Conservation (phyloP, 2,329 filamentous ascomycete genomes). For the Madurella mycetomatis region DNA sequence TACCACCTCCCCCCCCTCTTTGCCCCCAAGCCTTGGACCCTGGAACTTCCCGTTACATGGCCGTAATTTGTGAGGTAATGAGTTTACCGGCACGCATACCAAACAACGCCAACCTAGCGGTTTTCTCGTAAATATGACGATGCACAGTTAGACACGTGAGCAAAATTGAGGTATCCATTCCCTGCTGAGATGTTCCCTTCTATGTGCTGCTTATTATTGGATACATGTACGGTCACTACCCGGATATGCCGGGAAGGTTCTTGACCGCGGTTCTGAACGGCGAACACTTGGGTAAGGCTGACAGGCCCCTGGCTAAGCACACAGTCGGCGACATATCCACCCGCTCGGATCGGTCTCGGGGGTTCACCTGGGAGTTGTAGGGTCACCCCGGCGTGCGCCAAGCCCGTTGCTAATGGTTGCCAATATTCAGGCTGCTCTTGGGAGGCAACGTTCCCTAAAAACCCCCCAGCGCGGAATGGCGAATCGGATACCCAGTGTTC, state of each 20-base stretch:
- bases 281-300: not conserved
- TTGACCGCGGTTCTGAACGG: not conserved
- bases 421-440: not conserved
- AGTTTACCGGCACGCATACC: too few relatives aligned
- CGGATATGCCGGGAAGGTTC: not conserved
- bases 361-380: not conserved
- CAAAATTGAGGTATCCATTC: too few relatives aligned
- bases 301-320: not conserved
- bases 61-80: too few relatives aligned
- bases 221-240: not conserved
- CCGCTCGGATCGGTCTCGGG: not conserved
- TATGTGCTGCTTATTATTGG: too few relatives aligned
- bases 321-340: not conserved
- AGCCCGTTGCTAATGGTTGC: not conserved
- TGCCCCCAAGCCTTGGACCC: too few relatives aligned
- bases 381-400: not conserved
- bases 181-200: too few relatives aligned
- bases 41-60: too few relatives aligned
- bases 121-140: too few relatives aligned
- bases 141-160: too few relatives aligned
- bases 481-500: slow-evolving; percentile 10
- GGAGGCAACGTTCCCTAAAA: not conserved
- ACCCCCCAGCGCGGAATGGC: not conserved
- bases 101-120: too few relatives aligned
- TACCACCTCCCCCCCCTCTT: too few relatives aligned